A percentile compares a stretch with the other conserved stretches of the same genome.
phyloP scores from a whole-genome alignment of 2,329 filamentous ascomycete species.

The Paracamarosporium sp. region DNA sequence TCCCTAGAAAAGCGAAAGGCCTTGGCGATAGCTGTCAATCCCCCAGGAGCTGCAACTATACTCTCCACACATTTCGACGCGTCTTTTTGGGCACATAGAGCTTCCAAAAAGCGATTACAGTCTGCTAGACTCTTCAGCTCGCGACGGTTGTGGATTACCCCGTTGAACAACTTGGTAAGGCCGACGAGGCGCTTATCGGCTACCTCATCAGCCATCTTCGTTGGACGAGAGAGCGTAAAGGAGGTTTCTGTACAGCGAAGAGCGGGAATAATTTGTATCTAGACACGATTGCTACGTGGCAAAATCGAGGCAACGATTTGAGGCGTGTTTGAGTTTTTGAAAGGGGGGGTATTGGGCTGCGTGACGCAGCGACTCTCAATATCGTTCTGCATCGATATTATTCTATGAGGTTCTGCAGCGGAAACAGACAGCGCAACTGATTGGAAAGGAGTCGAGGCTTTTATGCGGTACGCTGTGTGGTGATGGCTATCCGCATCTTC shows the following conservation, averaged over 20 bases:
- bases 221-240: not conserved
- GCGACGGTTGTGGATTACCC: constrained; percentile 49
- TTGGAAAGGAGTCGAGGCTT: constrained; percentile 24
- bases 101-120: constrained; percentile 57
- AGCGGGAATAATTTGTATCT: not conserved
- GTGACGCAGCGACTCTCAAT: constrained; percentile 10
- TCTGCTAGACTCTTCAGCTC: constrained; percentile 47
- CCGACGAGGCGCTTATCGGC: constrained; percentile 32
- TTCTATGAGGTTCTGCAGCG: constrained; percentile 11
- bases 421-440: constrained; percentile 28
- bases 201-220: constrained; percentile 26
- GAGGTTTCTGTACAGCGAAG: not conserved
- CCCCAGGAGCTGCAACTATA: constrained; percentile 32
- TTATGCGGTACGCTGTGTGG: not conserved
- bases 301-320: too few relatives aligned
- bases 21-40: constrained; percentile 44
- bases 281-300: not conserved
- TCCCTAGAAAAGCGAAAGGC: constrained; percentile 55
- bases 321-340: not conserved
- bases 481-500: constrained; percentile 22
- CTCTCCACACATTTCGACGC: constrained; percentile 47
- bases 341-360: not conserved
- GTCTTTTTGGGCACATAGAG: constrained; percentile 53
- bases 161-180: constrained; percentile 49
- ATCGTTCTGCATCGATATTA: too few relatives aligned